phyloP scores from a whole-genome alignment of 306 rosid species.

The Rosa multiflora region DNA sequence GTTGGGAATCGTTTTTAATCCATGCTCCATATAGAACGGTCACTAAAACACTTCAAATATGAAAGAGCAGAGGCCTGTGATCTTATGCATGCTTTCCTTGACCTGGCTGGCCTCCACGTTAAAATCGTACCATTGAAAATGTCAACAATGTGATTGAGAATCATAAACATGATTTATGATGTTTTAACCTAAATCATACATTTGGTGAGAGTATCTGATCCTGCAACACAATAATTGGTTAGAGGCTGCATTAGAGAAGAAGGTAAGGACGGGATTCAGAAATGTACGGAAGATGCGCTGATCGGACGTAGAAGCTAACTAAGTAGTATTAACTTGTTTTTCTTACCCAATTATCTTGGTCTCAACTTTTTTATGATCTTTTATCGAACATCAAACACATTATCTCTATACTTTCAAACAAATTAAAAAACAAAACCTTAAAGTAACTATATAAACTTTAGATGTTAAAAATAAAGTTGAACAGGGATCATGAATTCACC shows the following conservation, averaged over 20 bases:
- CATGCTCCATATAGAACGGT: conserved; percentile 8
- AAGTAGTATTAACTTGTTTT: background rate
- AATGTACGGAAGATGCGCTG: background rate
- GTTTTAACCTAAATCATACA: background rate
- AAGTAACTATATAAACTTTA: background rate
- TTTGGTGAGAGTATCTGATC: background rate
- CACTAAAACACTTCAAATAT: background rate
- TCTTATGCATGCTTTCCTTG: background rate
- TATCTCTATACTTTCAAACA: no score
- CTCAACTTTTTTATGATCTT: background rate
- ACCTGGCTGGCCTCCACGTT: background rate
- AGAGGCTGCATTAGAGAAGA: background rate
- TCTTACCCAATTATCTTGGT: background rate
- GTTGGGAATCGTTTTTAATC: no score
- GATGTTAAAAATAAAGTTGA: background rate
- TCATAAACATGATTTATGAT: no score
- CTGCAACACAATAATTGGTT: background rate
- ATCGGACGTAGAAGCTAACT: no score
- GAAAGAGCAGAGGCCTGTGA: background rate
- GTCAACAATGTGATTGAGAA: background rate
- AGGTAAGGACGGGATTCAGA: background rate
- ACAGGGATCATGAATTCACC: background rate
- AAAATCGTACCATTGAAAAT: background rate
- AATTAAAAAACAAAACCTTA: no score
- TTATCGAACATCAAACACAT: background rate